Percentiles rank a stretch among this genome's conserved stretches.
phyloP scores from a whole-genome alignment of 208 protist species.

The Acanthamoeba polyphaga region DNA sequence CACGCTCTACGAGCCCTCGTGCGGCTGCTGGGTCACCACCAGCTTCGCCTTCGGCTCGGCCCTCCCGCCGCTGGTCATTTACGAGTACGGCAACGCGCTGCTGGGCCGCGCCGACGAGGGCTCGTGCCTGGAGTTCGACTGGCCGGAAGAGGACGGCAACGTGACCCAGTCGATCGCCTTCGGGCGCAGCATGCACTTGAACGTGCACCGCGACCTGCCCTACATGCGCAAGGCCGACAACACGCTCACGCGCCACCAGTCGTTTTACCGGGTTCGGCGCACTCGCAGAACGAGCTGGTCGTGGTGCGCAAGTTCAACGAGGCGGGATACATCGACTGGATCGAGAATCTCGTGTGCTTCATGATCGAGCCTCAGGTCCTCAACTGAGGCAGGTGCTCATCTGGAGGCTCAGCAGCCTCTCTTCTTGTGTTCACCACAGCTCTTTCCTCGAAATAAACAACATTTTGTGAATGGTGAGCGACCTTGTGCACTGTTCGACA shows the following conservation, averaged over 20 bases:
- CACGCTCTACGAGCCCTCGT: neutral
- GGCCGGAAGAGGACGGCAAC: neutral
- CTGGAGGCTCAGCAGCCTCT: too few species aligned
- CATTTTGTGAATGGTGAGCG: too few species aligned
- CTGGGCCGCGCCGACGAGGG: neutral
- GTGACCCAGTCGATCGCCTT: neutral
- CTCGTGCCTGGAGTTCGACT: neutral
- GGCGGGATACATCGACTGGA: neutral
- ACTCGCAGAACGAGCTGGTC: neutral
- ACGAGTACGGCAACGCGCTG: constrained; percentile 14
- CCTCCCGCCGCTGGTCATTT: neutral
- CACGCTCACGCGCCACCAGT: neutral
- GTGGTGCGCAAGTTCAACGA: neutral
- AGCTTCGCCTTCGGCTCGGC: neutral
- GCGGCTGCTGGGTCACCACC: neutral
- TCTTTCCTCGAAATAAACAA: too few species aligned
- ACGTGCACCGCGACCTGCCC: constrained; percentile 1
- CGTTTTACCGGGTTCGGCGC: neutral
- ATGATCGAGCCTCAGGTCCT: neutral
- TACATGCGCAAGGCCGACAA: neutral
- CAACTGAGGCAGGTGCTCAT: too few species aligned
- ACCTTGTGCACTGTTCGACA: too few species aligned
- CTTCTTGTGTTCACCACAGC: too few species aligned
- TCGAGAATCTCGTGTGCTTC: neutral
- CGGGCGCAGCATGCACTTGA: neutral